These are phyloP conservation scores for Heliamphora exappendiculata DNA, from an alignment of 148 eudicot genomes.

Conservation along the genomic window DNA sequence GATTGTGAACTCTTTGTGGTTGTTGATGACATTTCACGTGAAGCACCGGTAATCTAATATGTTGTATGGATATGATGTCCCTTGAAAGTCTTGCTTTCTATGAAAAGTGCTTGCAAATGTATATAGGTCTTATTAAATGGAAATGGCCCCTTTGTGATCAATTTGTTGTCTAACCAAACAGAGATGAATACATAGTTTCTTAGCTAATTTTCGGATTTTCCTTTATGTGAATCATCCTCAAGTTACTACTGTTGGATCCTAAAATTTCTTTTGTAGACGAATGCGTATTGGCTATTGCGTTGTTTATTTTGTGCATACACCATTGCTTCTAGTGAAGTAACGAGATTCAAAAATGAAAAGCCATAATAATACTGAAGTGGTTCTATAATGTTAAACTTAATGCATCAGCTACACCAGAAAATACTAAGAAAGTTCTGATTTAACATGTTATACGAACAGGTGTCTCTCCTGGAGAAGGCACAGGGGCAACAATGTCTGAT, in stretches of 20 bases:
- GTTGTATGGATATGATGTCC: neutral
- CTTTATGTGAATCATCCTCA: neutral
- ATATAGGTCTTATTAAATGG: no score
- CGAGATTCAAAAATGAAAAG: neutral
- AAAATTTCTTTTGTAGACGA: neutral
- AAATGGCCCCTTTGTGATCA: neutral
- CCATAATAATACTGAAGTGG: neutral
- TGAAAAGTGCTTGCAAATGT: neutral
- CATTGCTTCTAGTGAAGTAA: neutral
- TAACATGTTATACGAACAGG: conserved; percentile 35
- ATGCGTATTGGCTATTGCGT: no score
- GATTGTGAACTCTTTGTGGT: neutral
- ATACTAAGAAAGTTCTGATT: neutral
- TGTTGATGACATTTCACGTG: neutral
- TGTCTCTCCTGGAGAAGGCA: conserved; percentile 60
- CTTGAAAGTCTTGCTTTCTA: neutral
- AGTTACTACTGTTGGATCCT: neutral
- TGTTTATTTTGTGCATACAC: neutral
- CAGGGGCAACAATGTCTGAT: conserved; percentile 61
- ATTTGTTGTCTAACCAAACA: neutral
- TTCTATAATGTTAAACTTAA: neutral
- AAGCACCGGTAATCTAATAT: neutral
- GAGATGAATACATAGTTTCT: neutral
- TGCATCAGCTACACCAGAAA: conserved; percentile 1
- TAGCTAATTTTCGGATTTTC: neutral